Evolutionary conservation across 495 filamentous ascomycete species (phyloP).

Genomic region (Terfezia claveryi): DNA sequence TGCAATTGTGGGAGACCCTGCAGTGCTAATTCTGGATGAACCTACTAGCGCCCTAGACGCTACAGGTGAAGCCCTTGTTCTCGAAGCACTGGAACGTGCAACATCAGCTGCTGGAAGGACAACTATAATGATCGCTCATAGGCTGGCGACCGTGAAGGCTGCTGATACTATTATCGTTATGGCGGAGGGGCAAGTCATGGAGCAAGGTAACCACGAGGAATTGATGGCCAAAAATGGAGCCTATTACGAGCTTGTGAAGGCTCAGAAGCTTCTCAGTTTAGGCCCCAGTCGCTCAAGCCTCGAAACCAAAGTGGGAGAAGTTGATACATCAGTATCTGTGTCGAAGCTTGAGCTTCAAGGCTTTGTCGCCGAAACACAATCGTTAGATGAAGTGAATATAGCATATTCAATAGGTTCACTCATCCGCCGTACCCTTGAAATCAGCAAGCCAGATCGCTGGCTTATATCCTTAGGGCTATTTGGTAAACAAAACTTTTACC

Average conservation of each 20-base stretch:
- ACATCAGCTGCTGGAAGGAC: constrained; percentile 16
- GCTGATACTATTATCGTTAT: constrained; percentile 35
- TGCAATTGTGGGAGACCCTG: constrained; percentile 27
- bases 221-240: constrained; percentile 24
- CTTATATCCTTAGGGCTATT: constrained; percentile 13
- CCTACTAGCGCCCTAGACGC: constrained; percentile 35
- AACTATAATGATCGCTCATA: constrained; percentile 31
- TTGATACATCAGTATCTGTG: neutral
- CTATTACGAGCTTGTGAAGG: constrained; percentile 26
- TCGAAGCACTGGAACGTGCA: constrained; percentile 22
- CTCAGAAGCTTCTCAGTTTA: constrained; percentile 10
- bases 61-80: constrained; percentile 26
- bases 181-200: constrained; percentile 24
- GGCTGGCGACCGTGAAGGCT: constrained; percentile 31
- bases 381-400: neutral
- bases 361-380: too few species aligned
- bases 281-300: constrained; percentile 9
- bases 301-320: constrained; percentile 5
- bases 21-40: constrained; percentile 33
- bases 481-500: neutral
- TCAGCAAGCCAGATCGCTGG: constrained; percentile 11
- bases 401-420: neutral
- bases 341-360: too few species aligned
- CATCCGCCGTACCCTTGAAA: neutral
- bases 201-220: constrained; percentile 29